These are phyloP conservation scores for Penicillium psychrosexuale DNA, from an alignment of 2,329 filamentous ascomycete genomes.

Conservation along the genomic window DNA sequence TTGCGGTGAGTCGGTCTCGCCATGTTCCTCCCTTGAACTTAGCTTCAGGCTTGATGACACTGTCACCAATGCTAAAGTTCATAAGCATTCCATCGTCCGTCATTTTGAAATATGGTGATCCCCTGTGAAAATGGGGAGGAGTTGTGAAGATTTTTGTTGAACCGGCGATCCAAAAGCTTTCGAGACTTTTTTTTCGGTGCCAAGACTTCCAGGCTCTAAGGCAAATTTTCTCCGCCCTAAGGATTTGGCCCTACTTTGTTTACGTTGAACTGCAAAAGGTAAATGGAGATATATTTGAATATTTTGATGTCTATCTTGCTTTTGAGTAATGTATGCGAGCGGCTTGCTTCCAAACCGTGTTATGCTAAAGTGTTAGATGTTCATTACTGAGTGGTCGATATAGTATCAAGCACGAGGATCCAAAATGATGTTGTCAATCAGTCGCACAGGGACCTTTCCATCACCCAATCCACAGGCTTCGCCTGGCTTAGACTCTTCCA, in stretches of 20 bases:
- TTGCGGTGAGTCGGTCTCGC: slow-evolving; percentile 81
- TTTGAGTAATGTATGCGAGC: not conserved
- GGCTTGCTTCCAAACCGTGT: not conserved
- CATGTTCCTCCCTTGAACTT: slow-evolving; percentile 86
- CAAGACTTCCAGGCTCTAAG: slow-evolving; percentile 19
- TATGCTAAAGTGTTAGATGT: not conserved
- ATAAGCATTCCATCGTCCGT: slow-evolving; percentile 92
- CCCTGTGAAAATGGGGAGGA: slow-evolving; percentile 1
- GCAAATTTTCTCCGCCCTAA: slow-evolving; percentile 37
- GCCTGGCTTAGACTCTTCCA: slow-evolving; percentile 65
- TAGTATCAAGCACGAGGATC: slow-evolving; percentile 32
- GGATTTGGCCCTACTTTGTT: slow-evolving; percentile 33
- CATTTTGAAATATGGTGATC: slow-evolving; percentile 53
- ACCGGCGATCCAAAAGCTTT: slow-evolving; percentile 15
- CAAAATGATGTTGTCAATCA: slow-evolving; percentile 92
- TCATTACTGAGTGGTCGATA: not conserved
- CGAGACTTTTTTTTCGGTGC: slow-evolving; percentile 27
- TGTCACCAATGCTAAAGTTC: slow-evolving; percentile 79
- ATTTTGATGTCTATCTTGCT: not conserved
- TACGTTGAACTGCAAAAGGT: slow-evolving; percentile 5
- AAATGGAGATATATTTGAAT: not conserved
- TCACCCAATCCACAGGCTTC: slow-evolving; percentile 71
- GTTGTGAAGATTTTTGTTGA: slow-evolving; percentile 5
- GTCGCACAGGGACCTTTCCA: slow-evolving; percentile 70
- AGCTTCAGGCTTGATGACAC: slow-evolving; percentile 58